Percentiles rank a stretch among this genome's conserved stretches.
Evolutionary conservation across 2,329 filamentous ascomycete genomes (phyloP).

Genomic region (Coniella vitis): DNA sequence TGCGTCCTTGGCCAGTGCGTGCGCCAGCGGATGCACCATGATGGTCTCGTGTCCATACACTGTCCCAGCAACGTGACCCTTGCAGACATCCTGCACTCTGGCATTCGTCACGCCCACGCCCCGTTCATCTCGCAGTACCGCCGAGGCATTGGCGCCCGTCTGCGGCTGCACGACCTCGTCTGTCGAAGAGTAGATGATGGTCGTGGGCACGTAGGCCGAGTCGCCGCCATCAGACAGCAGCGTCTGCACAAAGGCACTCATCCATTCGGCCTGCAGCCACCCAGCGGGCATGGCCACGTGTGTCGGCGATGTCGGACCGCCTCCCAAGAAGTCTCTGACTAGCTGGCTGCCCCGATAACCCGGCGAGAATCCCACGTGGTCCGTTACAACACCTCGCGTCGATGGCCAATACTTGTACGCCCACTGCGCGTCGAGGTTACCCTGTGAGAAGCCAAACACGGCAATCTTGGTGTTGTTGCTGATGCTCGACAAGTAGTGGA

Average conservation of each 20-base stretch:
- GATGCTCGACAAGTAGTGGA: conserved; percentile 42
- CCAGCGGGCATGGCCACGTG: conserved; percentile 18
- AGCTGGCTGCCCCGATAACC: conserved; percentile 35
- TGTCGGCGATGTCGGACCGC: conserved; percentile 5
- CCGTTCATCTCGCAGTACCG: conserved; percentile 33
- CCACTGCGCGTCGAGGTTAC: conserved; percentile 49
- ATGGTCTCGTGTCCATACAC: conserved; percentile 44
- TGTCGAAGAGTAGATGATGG: conserved; percentile 38
- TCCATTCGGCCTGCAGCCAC: conserved; percentile 38
- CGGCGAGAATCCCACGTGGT: conserved; percentile 45
- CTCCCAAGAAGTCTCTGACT: conserved; percentile 23
- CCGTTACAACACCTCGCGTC: conserved; percentile 34
- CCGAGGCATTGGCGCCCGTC: conserved; percentile 38
- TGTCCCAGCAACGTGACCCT: conserved; percentile 30
- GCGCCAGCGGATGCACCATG: conserved; percentile 41
- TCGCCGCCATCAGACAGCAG: conserved; percentile 39
- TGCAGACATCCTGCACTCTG: conserved; percentile 43
- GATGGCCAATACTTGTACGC: conserved; percentile 51
- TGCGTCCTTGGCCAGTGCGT: conserved; percentile 38
- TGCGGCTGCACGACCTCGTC: conserved; percentile 49
- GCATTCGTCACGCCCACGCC: conserved; percentile 42
- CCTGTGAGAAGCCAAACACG: conserved; percentile 50
- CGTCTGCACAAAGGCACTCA: conserved; percentile 34
- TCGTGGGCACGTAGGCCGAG: conserved; percentile 47
- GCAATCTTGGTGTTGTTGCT: conserved; percentile 26